Percentiles rank a stretch among this genome's conserved stretches.
Conservation (phyloP, 140 eudicot genomes). For the Bidens hawaiensis region DNA sequence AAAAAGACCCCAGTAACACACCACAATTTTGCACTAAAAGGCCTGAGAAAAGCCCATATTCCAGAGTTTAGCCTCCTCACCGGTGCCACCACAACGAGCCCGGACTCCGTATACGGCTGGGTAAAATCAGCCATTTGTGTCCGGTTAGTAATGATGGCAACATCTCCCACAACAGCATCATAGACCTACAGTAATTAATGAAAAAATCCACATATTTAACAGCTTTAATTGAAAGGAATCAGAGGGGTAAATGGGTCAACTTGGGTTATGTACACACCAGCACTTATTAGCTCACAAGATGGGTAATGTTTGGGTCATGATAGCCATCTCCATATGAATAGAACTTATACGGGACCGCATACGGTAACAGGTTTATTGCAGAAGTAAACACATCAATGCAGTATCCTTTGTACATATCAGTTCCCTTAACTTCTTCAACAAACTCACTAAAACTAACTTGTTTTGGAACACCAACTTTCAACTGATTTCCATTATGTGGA, state of each 20-base stretch:
- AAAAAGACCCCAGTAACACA: conserved; percentile 47
- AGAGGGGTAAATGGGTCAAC: background rate
- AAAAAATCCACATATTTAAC: background rate
- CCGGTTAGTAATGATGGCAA: conserved; percentile 64
- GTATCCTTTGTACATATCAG: conserved; percentile 52
- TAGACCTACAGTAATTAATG: conserved; percentile 39
- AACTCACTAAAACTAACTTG: conserved; percentile 66
- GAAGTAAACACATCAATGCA: conserved; percentile 81
- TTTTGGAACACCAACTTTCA: conserved; percentile 61
- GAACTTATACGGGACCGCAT: conserved; percentile 63
- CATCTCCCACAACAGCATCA: conserved; percentile 83
- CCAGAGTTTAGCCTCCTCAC: conserved; percentile 42
- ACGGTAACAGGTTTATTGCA: conserved; percentile 60
- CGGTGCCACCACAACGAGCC: conserved; percentile 88
- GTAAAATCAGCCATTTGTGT: conserved; percentile 80
- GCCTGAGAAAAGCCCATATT: conserved; percentile 80
- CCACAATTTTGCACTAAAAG: conserved; percentile 70
- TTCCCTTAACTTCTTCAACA: conserved; percentile 37
- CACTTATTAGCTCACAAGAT: conserved; percentile 51
- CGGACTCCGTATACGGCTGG: conserved; percentile 78
- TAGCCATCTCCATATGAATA: conserved; percentile 59
- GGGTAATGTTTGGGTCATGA: conserved; percentile 50
- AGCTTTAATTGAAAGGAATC: conserved; percentile 1
- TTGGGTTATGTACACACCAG: conserved; percentile 37
- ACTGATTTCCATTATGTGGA: conserved; percentile 57